Base-by-base conservation (phyloP, 768 basidiomycete species). In the Nevesoporus exiguus region DNA sequence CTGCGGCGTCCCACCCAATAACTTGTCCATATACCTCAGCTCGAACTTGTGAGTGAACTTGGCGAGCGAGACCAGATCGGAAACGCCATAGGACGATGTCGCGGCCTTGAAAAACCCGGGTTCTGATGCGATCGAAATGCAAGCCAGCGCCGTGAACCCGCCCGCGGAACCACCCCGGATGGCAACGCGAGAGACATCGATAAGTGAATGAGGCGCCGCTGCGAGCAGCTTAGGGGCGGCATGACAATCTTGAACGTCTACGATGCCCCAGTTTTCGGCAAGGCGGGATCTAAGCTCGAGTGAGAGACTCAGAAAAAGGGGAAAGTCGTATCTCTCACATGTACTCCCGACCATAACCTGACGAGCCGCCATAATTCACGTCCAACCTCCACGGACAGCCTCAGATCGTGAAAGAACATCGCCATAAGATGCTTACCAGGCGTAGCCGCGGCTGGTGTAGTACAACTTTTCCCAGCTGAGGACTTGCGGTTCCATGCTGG, bases 351-450 rank as follows among this genome's bases (percentile, higher is more conserved):
- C 90, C 90, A 61, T 85, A 90, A 0, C 88, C 84, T 5, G 81
- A 81, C 0, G 86, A 88, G 0, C 90, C 91, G 2, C 87, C 79
- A 55, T 90, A 86, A 61, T 92, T 86, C 40, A 93, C 87, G 50
- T 87, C 86, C 33, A 88, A 60, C 80, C 86, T 83, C 36, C 39
- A 15, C 21, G 10, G 42, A 21, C 13, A 37, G 9, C 17, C 9
- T 54, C 22, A 51, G 30, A 36, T 36, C 30, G 36, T 39, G 49
- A 2, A 21, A n/a, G n/a, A 19, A 21, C 30, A 11, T 15, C 7
- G 33, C 31, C 25, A 7, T 10, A 30, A n/a, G 6, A 9, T 34
- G 52, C 74, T 49, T 59, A 87, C 88, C 85, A 89, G n/a, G 77
- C 86, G 72, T 79, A 90, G 25, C 88, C 86, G 5, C 86, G 77